phyloP scores from a whole-genome alignment of 169 alveolate genomes.

The Babesia sp. region DNA sequence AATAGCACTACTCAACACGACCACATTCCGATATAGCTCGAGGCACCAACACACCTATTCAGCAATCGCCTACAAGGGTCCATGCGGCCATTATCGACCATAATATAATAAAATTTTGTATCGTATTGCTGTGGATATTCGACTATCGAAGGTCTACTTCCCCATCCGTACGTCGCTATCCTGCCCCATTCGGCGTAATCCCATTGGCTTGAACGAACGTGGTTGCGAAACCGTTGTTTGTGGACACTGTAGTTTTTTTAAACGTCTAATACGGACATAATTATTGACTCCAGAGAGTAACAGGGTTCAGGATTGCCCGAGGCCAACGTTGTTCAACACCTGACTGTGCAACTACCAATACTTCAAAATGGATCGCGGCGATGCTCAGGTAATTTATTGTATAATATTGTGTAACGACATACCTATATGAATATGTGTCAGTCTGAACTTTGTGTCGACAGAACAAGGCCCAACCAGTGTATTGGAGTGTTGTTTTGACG shows the following conservation, averaged over 20 bases:
- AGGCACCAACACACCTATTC: not conserved
- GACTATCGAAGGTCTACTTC: too few species aligned
- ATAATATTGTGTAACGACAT: not conserved
- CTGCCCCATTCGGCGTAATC: conserved; percentile 15
- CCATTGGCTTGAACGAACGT: not conserved
- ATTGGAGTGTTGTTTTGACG: not conserved
- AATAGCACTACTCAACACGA: too few species aligned
- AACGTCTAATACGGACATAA: not conserved
- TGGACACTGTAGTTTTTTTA: not conserved
- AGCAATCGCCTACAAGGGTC: not conserved
- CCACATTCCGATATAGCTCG: too few species aligned
- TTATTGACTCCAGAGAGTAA: not conserved
- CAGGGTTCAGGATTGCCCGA: not conserved
- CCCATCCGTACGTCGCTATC: conserved; percentile 12
- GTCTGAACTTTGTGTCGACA: too few species aligned
- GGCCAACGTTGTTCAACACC: not conserved
- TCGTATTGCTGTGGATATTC: too few species aligned
- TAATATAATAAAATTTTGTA: too few species aligned
- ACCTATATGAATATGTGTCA: too few species aligned
- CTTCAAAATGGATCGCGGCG: conserved; percentile 56
- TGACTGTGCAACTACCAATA: not conserved
- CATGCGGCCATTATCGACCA: too few species aligned
- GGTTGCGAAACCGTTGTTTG: not conserved
- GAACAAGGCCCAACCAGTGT: too few species aligned
- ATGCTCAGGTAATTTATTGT: conserved; percentile 46